A percentile compares a stretch with the other conserved stretches of the same genome.
phyloP scores from a whole-genome alignment of 495 filamentous ascomycete genomes.

The Penicillium egyptiacum region DNA sequence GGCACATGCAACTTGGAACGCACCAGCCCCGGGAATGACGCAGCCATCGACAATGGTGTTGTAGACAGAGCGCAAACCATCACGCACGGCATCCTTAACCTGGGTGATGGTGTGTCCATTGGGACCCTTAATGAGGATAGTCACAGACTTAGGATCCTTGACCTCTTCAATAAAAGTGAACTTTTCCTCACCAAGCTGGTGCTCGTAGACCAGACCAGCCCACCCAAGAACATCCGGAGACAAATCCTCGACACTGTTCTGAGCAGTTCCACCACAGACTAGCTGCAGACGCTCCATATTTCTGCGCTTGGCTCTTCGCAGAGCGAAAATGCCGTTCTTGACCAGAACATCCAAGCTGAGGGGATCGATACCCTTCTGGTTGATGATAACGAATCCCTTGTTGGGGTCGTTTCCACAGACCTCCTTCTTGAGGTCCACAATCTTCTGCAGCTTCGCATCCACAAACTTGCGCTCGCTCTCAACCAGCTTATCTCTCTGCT shows the following conservation, averaged over 20 bases:
- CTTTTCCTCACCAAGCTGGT: conserved; percentile 97
- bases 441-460: conserved; percentile 95
- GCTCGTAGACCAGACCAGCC: conserved; percentile 96
- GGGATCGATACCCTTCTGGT: conserved; percentile 99
- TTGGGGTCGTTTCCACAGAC: conserved; percentile 93
- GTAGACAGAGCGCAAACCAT: conserved; percentile 92
- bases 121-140: conserved; percentile 94
- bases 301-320: conserved; percentile 90
- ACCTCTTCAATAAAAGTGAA: conserved; percentile 98
- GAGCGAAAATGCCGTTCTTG: conserved; percentile 95
- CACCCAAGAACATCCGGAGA: conserved; percentile 88
- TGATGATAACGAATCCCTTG: conserved; percentile 97
- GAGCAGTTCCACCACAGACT: conserved; percentile 83
- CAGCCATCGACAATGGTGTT: conserved; percentile 97
- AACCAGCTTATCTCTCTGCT: conserved; percentile 95
- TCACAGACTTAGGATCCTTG: conserved; percentile 98
- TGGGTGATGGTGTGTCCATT: conserved; percentile 96
- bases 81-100: conserved; percentile 95
- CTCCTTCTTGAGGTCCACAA: conserved; percentile 96
- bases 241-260: conserved; percentile 95
- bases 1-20: conserved; percentile 94
- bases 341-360: conserved; percentile 91
- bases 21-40: conserved; percentile 91
- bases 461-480: conserved; percentile 96
- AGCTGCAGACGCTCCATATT: conserved; percentile 99